Percentiles rank a stretch among this genome's conserved stretches.
Conservation (phyloP, 805 yeast species). For the Kluyveromyces starmeri region DNA sequence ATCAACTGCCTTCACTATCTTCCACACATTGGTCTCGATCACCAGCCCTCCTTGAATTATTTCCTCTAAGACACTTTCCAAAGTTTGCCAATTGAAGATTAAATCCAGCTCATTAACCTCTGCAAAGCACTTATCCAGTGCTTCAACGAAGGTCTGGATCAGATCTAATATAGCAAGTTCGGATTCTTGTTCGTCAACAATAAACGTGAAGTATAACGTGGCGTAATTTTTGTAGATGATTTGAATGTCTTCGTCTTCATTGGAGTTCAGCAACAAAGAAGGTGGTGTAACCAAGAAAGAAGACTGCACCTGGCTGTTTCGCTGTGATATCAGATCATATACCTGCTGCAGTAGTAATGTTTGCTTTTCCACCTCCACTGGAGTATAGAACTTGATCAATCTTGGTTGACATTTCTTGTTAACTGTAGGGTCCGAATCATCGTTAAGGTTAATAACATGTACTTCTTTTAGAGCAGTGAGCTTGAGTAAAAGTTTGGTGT, state of each 20-base stretch:
- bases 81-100: constrained; percentile 97
- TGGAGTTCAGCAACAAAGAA: constrained; percentile 35
- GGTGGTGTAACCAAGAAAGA: constrained; percentile 89
- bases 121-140: constrained; percentile 83
- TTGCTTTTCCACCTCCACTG: constrained; percentile 79
- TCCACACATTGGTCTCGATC: constrained; percentile 76
- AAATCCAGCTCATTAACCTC: constrained; percentile 93
- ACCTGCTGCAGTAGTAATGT: constrained; percentile 73
- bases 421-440: constrained; percentile 35
- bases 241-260: constrained; percentile 63
- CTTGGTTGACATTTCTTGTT: constrained; percentile 89
- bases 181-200: constrained; percentile 92
- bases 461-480: too few relatives aligned
- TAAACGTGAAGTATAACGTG: constrained; percentile 88
- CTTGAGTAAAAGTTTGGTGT: background rate
- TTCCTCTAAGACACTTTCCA: constrained; percentile 85
- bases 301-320: constrained; percentile 65
- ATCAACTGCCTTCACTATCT: constrained; percentile 76
- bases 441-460: constrained; percentile 6
- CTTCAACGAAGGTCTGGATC: constrained; percentile 94
- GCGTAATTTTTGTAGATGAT: constrained; percentile 94
- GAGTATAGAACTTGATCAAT: constrained; percentile 83
- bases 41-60: constrained; percentile 98
- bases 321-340: constrained; percentile 58
- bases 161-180: constrained; percentile 89